Base-by-base conservation (phyloP, 768 basidiomycete genomes). In the Xerocomellus dryophilus region DNA sequence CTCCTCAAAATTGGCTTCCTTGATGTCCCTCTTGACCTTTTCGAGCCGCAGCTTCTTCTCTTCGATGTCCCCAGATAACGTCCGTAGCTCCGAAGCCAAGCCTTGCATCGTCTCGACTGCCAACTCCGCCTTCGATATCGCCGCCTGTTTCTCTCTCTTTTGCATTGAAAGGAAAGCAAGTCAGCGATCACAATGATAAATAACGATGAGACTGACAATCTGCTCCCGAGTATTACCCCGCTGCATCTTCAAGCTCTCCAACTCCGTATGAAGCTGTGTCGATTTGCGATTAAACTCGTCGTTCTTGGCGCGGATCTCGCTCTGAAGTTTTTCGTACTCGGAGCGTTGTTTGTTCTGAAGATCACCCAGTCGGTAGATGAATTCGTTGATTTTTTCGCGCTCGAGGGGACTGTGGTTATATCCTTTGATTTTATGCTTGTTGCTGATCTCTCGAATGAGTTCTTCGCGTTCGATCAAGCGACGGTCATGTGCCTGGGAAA, bases 391-490 rank as follows among this genome's bases (percentile, higher is more conserved):
- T 66, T 92, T 81, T 38, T 83, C 81, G 38, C 83, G 78, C 46
- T 86, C 86, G 34, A 94, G 76, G 2, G 86, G 85, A 0, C 83
- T 78, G 45, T 83, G 77, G 48, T 81, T 83, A 65, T 82, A 93
- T 0, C 90, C 92, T 46, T 83, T 82, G 60, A 98, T 85, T 9
- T 79, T 77, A 60, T 88, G 76, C 58, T 83, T 83, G 34, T 82
- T 74, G 46, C 84, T 79, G 15, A 92, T 81, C 44, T 85, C 82
- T 12, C 81, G 82, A 51, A 98, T 85, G 21, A 86, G 73, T 14
- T 78, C 76, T 66, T 95, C 93, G 29, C 95, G 84, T 5, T 85
- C 83, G 2, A 67, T 61, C 36, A 94, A 71, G 23, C 88, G 84
- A 43, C 80, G 75, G 49, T 85, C 82, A 70, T 96, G 90, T 14